Base-by-base conservation (phyloP, 2,329 filamentous ascomycete species). In the Cladosporium sp. region DNA sequence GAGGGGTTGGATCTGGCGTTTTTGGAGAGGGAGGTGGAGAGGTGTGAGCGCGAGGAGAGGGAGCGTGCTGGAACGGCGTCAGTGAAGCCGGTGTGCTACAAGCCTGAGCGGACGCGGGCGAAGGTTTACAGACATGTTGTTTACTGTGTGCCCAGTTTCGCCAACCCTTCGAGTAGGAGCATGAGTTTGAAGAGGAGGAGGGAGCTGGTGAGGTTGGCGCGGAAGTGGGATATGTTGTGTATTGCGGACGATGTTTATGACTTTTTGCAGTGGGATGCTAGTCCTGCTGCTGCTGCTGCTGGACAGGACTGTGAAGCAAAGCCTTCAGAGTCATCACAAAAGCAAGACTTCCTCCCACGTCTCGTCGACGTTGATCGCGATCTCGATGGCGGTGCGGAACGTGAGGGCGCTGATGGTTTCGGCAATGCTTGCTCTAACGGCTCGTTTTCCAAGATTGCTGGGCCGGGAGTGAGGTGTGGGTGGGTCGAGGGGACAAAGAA, bases 221-320 rank as follows among this genome's bases (percentile, higher is more conserved):
- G 93, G 57, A 78, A 85, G 58, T 84, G 88, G 70, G 86, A 97
- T 70, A 90, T 90, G 6, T 80, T 97, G n/a, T 74, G 97, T 56
- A 80, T 97, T 25, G 84, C 84, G 49, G 93, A 97, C 74, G 94
- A 99, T 71, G 91, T 97, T 9, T 99, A 99, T 70, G 93, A 97
- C 71, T 88, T 93, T 63, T 79, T 97, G 4, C 89, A 92, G 70
- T 97, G 91, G 90, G 81, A 83, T 2, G 66, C 77, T 7, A 70
- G 68, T 2, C 36, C 36, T n/a, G 15, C 36, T 9, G 54, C 56
- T 32, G 53, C 48, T 13, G 36, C 36, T n/a, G 15, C 5, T 6
- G 12, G n/a, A 6, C 5, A 39, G 36, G 28, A 32, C 8, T 2
- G 28, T 9, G 42, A 7, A 10, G 28, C n/a, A 13, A 15, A 17